These are phyloP conservation scores for Hordeum marinum DNA, from an alignment of 176 grass and related monocot genomes.

Conservation along the genomic window DNA sequence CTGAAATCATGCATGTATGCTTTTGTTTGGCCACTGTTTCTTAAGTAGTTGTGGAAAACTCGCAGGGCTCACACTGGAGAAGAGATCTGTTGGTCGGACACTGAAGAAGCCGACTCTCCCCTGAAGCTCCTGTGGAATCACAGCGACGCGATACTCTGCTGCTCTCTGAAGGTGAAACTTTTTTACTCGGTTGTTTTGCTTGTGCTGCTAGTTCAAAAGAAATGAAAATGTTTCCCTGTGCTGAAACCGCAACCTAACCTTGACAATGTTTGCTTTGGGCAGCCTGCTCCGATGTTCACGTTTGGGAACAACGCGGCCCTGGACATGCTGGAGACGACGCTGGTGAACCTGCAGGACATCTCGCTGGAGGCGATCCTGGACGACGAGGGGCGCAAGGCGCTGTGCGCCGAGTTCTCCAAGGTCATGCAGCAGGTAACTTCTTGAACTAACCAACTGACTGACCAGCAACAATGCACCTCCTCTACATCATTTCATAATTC, in stretches of 20 bases:
- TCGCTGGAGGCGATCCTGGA: constrained; percentile 67
- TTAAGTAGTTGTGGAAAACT: not conserved
- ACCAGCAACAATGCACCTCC: not conserved
- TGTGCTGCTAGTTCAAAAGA: not conserved
- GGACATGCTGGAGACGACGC: constrained; percentile 85
- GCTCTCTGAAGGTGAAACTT: constrained; percentile 66
- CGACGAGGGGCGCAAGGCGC: constrained; percentile 45
- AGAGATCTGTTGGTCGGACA: constrained; percentile 50
- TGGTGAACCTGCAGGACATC: constrained; percentile 88
- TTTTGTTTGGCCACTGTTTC: not conserved
- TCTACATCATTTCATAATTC: not conserved
- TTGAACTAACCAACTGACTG: not conserved
- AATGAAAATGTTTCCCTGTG: not conserved
- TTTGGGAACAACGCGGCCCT: constrained; percentile 85
- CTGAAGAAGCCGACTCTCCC: constrained; percentile 32
- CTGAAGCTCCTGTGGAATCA: constrained; percentile 82
- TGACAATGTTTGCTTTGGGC: not conserved
- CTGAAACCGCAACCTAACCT: not conserved
- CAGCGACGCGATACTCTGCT: constrained; percentile 77
- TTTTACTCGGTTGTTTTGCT: not conserved
- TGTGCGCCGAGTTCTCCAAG: constrained; percentile 66
- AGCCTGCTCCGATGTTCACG: constrained; percentile 70
- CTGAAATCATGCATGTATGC: not conserved
- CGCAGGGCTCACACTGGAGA: constrained; percentile 70
- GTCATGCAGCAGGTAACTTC: constrained; percentile 88